A percentile compares a stretch with the other conserved stretches of the same genome.
phyloP scores from a whole-genome alignment of 345 rosid genomes.

The Hypericum androsaemum region DNA sequence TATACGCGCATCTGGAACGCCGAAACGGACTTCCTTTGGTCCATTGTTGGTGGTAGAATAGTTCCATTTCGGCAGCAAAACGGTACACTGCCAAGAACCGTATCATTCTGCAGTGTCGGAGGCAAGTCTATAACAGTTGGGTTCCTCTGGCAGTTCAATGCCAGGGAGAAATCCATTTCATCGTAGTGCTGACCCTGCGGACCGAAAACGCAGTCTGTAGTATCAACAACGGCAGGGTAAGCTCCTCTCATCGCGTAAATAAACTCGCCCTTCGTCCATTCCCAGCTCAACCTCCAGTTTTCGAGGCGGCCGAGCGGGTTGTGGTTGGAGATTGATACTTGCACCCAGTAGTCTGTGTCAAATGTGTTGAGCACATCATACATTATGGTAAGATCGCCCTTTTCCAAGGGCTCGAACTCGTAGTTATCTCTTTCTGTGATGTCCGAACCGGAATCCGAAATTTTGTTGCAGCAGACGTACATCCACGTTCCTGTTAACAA shows the following conservation, averaged over 20 bases:
- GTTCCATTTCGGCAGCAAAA: constrained; percentile 47
- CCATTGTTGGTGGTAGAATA: constrained; percentile 31
- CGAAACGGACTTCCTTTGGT: constrained; percentile 24
- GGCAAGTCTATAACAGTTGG: constrained; percentile 45
- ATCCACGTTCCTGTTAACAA: too few relatives aligned
- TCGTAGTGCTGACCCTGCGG: constrained; percentile 25
- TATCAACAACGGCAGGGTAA: constrained; percentile 23
- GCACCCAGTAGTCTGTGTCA: constrained; percentile 25
- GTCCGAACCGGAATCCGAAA: constrained; percentile 11
- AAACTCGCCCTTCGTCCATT: constrained; percentile 47
- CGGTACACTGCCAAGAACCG: constrained; percentile 31
- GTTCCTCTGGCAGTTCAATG: constrained; percentile 29
- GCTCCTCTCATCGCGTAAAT: constrained; percentile 44
- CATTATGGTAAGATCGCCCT: constrained; percentile 38
- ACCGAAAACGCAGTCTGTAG: constrained; percentile 36
- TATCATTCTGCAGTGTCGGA: constrained; percentile 23
- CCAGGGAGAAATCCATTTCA: constrained; percentile 30
- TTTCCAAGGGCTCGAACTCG: constrained; percentile 22
- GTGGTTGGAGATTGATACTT: constrained; percentile 37
- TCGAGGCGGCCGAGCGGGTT: constrained; percentile 42
- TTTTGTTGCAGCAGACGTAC: constrained; percentile 27
- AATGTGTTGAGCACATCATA: constrained; percentile 32
- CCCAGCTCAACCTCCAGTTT: constrained; percentile 60
- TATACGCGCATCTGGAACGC: constrained; percentile 37
- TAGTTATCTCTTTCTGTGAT: constrained; percentile 7